Conservation (phyloP, 495 filamentous ascomycete species). For the Trichoderma gamsii region DNA sequence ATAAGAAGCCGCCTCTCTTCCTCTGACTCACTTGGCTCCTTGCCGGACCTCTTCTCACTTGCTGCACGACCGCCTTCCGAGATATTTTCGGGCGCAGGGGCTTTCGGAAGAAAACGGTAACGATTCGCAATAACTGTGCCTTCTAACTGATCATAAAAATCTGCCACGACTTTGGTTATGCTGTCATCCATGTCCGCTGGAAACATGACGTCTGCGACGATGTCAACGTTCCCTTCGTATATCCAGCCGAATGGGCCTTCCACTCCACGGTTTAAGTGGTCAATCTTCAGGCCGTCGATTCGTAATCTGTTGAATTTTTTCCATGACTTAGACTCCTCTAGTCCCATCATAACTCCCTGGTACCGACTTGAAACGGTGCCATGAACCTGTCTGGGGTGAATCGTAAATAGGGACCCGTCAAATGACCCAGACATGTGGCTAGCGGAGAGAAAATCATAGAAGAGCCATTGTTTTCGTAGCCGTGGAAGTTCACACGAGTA, state of each 20-base stretch:
- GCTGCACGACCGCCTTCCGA: constrained; percentile 21
- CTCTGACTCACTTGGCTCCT: constrained; percentile 19
- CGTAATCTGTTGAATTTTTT: constrained; percentile 88
- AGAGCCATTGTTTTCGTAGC: constrained; percentile 89
- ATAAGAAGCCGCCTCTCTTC: constrained; percentile 67
- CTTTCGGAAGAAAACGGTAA: constrained; percentile 36
- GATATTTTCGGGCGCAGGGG: constrained; percentile 25
- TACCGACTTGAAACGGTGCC: constrained; percentile 47
- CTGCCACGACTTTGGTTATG: constrained; percentile 83
- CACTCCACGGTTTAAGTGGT: constrained; percentile 90
- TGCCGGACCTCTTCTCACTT: constrained; percentile 15
- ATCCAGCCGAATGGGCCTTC: constrained; percentile 97
- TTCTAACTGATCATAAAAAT: constrained; percentile 91
- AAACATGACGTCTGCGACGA: constrained; percentile 91
- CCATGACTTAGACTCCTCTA: constrained; percentile 54
- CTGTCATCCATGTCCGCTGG: constrained; percentile 80
- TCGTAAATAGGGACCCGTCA: constrained; percentile 93
- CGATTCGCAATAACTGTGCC: constrained; percentile 77
- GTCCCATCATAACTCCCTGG: constrained; percentile 29
- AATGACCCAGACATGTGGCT: constrained; percentile 94
- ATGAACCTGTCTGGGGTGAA: constrained; percentile 89
- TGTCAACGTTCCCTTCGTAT: constrained; percentile 90
- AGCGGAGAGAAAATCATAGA: constrained; percentile 94
- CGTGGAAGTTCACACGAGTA: constrained; percentile 92
- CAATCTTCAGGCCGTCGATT: constrained; percentile 89